Percentiles rank a stretch among this genome's conserved stretches.
Evolutionary conservation across 139 green algal species (phyloP).

Genomic region (Chlamydomonas sphaeroides): DNA sequence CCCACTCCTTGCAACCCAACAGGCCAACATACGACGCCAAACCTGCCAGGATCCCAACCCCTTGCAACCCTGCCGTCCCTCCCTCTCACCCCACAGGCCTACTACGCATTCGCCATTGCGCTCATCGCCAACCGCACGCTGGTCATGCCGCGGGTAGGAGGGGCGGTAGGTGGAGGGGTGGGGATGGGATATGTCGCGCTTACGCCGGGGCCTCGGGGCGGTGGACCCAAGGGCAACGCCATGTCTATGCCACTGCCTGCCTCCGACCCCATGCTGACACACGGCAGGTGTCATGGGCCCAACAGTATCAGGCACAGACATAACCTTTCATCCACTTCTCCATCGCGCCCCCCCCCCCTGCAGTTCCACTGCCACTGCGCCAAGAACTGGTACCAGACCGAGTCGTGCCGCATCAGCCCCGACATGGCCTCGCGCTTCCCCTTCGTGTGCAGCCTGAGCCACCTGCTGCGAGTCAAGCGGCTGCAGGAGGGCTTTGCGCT

Average conservation of each 20-base stretch:
- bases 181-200: too few species aligned
- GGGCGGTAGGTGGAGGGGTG: background rate
- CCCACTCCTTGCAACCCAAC: too few species aligned
- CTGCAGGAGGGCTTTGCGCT: background rate
- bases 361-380: slow-evolving; percentile 63
- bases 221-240: too few species aligned
- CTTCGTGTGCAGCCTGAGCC: slow-evolving; percentile 39
- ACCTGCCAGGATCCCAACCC: too few species aligned
- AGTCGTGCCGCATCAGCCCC: slow-evolving; percentile 43
- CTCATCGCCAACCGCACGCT: slow-evolving; percentile 4
- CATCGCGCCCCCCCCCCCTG: background rate
- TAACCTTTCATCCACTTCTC: too few species aligned
- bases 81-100: background rate
- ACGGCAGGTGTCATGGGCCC: too few species aligned
- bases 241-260: too few species aligned
- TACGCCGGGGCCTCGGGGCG: too few species aligned
- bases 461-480: background rate
- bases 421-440: slow-evolving; percentile 46
- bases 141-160: slow-evolving; percentile 29
- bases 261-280: background rate
- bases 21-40: too few species aligned
- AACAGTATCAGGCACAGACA: too few species aligned
- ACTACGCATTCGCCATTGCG: slow-evolving; percentile 29
- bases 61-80: too few species aligned
- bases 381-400: slow-evolving; percentile 45